These are phyloP conservation scores for Silene noctiflora DNA, from an alignment of 179 eudicot genomes.

Conservation along the genomic window DNA sequence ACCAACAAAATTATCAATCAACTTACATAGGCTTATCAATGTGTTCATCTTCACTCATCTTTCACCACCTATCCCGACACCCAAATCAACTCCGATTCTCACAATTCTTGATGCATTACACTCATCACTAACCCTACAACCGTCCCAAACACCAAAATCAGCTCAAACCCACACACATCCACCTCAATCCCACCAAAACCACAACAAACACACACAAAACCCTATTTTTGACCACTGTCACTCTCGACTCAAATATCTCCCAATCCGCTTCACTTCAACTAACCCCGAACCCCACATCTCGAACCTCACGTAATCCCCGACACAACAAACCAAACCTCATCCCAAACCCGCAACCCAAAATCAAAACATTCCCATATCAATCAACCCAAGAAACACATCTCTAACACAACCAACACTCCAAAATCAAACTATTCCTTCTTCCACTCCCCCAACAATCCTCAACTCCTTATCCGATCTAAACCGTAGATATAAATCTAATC, in stretches of 20 bases:
- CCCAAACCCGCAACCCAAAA: conserved; percentile 29
- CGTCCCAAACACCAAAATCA: not conserved
- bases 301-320: conserved; percentile 42
- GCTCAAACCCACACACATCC: not conserved
- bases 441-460: conserved; percentile 5
- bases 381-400: conserved; percentile 54
- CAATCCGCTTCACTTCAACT: not conserved
- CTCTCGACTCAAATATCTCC: conserved; percentile 27
- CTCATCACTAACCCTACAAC: conserved; percentile 24
- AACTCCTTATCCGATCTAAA: not conserved
- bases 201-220: conserved; percentile 24
- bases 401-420: not conserved
- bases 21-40: not conserved
- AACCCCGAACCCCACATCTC: conserved; percentile 23
- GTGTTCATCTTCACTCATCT: conserved; percentile 46
- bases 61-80: not conserved
- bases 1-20: not conserved
- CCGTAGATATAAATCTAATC: conserved; percentile 60
- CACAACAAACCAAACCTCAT: conserved; percentile 28
- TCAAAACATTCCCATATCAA: conserved; percentile 40
- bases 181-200: conserved; percentile 4
- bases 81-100: conserved; percentile 24
- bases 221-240: conserved; percentile 29
- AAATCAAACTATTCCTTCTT: not conserved
- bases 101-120: conserved; percentile 21